Percentiles rank a stretch among this genome's conserved stretches.
Conservation (phyloP, 345 rosid species). For the Abelmoschus esculentus region DNA sequence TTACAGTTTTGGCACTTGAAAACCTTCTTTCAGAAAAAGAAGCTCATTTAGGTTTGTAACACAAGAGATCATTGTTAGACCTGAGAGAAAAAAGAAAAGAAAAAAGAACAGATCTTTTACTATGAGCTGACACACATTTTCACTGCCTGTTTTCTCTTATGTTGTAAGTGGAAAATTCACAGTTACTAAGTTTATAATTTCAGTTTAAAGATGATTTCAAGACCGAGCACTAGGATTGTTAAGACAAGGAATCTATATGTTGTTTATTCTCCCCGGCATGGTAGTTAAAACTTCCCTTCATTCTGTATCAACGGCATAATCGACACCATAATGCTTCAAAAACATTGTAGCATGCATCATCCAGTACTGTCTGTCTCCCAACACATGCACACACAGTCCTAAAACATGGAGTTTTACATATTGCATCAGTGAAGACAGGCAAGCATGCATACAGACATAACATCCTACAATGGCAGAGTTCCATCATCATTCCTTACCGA, state of each 20-base stretch:
- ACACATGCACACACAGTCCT: neutral
- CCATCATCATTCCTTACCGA: neutral
- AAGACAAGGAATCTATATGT: constrained; percentile 54
- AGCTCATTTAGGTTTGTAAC: too few species aligned
- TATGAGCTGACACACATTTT: too few species aligned
- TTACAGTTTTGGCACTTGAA: too few species aligned
- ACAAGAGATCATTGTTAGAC: too few species aligned
- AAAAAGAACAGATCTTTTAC: too few species aligned
- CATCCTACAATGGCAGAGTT: too few species aligned
- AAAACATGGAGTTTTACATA: neutral
- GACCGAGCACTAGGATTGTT: constrained; percentile 46
- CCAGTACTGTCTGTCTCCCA: neutral
- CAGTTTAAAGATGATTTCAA: constrained; percentile 56
- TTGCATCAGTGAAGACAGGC: neutral
- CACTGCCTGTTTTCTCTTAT: too few species aligned
- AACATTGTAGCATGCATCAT: neutral
- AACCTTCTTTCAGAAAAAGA: too few species aligned
- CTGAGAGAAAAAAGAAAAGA: too few species aligned
- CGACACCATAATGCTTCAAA: constrained; percentile 63
- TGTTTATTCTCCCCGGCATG: constrained; percentile 69
- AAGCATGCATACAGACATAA: neutral
- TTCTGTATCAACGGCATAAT: too few species aligned
- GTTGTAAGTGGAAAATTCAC: too few species aligned
- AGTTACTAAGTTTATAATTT: too few species aligned
- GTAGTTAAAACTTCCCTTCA: constrained; percentile 58